A percentile compares a stretch with the other conserved stretches of the same genome.
Conservation (phyloP, 1,284 basidiomycete genomes). For the Trametes versicolor region DNA sequence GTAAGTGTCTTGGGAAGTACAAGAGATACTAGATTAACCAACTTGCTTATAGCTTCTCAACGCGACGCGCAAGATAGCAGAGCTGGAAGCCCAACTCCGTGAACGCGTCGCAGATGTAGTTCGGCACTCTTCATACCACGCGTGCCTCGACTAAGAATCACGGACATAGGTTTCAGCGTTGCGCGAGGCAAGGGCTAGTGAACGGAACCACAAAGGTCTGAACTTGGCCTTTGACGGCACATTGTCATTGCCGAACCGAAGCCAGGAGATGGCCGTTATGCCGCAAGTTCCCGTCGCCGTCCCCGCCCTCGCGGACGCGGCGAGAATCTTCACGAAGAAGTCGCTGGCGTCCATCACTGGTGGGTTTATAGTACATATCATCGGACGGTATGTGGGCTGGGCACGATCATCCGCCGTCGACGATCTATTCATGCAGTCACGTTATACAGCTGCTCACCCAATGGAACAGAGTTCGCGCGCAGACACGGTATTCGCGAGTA, state of each 20-base stretch:
- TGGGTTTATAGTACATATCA: not conserved
- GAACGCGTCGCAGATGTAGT: not conserved
- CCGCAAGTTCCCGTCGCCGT: not conserved
- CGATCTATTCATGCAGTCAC: not conserved
- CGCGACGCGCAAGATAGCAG: not conserved
- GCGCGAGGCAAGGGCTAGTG: not conserved
- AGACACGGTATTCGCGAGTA: conserved; percentile 1
- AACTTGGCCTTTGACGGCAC: not conserved
- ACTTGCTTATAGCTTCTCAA: not conserved
- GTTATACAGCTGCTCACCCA: not conserved
- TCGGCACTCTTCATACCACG: too few relatives aligned
- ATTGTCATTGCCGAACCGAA: not conserved
- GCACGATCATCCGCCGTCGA: not conserved
- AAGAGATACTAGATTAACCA: not conserved
- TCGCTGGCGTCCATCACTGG: not conserved
- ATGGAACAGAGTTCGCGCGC: not conserved
- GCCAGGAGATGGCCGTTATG: not conserved
- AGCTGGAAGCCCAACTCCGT: not conserved
- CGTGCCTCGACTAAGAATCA: too few relatives aligned
- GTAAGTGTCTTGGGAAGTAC: not conserved
- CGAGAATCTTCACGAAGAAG: not conserved
- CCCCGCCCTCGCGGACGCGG: not conserved
- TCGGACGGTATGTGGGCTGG: not conserved
- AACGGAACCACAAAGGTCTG: not conserved
- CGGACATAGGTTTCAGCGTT: not conserved